These are phyloP conservation scores for Panicum miliaceum DNA, from an alignment of 176 grass and related monocot species.

Conservation along the genomic window DNA sequence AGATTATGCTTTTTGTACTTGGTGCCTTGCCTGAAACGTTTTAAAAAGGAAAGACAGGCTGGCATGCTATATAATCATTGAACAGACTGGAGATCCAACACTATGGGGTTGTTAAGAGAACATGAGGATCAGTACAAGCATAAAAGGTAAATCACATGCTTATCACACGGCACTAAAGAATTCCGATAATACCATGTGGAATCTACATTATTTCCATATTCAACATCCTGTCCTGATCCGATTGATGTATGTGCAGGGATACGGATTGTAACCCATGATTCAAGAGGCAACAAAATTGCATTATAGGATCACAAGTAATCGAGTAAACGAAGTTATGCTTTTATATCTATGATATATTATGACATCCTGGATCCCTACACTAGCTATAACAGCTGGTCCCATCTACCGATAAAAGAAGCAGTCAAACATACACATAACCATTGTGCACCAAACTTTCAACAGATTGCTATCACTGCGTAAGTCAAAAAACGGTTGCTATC, in stretches of 20 bases:
- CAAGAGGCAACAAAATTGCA: slow-evolving; percentile 6
- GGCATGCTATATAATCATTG: not conserved
- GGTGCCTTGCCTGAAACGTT: not conserved
- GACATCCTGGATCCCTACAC: slow-evolving; percentile 1
- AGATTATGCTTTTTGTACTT: not conserved
- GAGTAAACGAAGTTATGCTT: not conserved
- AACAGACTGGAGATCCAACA: not conserved
- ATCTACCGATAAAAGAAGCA: not conserved
- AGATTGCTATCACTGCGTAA: slow-evolving; percentile 31
- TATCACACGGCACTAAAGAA: slow-evolving; percentile 38
- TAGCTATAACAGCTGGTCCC: not conserved
- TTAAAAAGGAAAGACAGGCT: not conserved
- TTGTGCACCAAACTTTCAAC: slow-evolving; percentile 22
- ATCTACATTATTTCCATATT: slow-evolving; percentile 27
- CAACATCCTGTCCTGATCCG: slow-evolving; percentile 24
- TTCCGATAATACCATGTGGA: slow-evolving; percentile 17
- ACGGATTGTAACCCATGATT: slow-evolving; percentile 13
- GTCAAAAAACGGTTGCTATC: slow-evolving; percentile 34
- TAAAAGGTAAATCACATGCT: slow-evolving; percentile 33
- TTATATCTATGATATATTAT: slow-evolving; percentile 6
- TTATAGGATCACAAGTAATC: slow-evolving; percentile 14
- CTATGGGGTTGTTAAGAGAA: not conserved
- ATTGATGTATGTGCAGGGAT: slow-evolving; percentile 5
- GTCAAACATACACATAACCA: slow-evolving; percentile 23
- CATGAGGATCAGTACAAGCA: slow-evolving; percentile 34